Conservation (phyloP, 2,329 filamentous ascomycete species). For the Venturia effusa region DNA sequence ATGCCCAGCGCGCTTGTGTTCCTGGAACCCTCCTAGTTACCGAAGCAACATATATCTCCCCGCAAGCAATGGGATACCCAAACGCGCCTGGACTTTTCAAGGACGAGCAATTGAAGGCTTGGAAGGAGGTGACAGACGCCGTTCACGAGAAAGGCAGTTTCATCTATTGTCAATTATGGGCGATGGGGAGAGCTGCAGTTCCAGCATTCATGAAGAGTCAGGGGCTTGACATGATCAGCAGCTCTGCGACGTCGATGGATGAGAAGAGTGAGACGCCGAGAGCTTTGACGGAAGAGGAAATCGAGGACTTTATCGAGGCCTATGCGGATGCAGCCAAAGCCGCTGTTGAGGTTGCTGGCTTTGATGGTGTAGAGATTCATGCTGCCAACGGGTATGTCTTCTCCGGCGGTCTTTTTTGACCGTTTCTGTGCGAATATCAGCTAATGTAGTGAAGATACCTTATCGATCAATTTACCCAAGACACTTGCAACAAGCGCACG, state of each 20-base stretch:
- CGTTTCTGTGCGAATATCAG: no score
- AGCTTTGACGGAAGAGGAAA: conserved; percentile 29
- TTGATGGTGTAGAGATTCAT: conserved; percentile 50
- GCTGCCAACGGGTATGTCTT: conserved; percentile 18
- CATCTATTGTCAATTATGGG: conserved; percentile 54
- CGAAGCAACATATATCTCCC: conserved; percentile 44
- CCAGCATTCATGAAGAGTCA: conserved; percentile 25
- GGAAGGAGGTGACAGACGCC: conserved; percentile 49
- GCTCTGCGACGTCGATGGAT: conserved; percentile 23
- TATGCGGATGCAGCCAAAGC: conserved; percentile 34
- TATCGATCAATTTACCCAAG: conserved; percentile 50
- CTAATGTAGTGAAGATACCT: conserved; percentile 46
- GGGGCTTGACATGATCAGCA: conserved; percentile 20
- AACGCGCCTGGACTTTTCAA: conserved; percentile 49
- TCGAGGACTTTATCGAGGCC: conserved; percentile 25
- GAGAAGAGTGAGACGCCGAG: conserved; percentile 24
- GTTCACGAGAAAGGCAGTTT: conserved; percentile 52
- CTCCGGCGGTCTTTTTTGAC: no score
- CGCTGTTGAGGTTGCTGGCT: conserved; percentile 37
- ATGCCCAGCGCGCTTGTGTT: conserved; percentile 40
- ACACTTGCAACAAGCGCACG: conserved; percentile 42
- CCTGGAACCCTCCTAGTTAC: conserved; percentile 48
- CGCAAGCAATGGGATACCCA: conserved; percentile 35
- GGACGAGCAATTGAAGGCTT: conserved; percentile 45
- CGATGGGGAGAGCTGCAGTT: conserved; percentile 45